Conservation (phyloP, 805 yeast species). For the Wickerhamiella musiphila region DNA sequence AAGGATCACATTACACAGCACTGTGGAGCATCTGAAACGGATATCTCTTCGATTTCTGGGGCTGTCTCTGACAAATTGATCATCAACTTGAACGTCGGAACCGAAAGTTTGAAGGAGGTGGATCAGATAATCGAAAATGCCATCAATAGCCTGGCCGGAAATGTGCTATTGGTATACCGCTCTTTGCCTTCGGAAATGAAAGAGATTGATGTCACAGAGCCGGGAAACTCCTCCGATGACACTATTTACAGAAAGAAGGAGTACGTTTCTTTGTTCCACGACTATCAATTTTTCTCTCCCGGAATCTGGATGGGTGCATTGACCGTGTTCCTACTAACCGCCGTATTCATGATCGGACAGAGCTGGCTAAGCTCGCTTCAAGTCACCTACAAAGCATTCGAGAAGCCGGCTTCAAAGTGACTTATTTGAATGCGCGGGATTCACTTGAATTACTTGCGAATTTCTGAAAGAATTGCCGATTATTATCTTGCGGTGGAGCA, state of each 20-base stretch:
- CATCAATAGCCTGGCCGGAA: constrained; percentile 18
- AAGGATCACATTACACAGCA: constrained; percentile 19
- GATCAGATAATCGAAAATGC: too few species aligned
- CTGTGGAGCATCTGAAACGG: constrained; percentile 35
- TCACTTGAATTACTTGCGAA: too few species aligned
- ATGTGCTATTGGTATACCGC: constrained; percentile 21
- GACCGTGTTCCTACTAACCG: constrained; percentile 42
- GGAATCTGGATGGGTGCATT: constrained; percentile 66
- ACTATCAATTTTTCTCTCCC: constrained; percentile 56
- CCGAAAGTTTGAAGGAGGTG: constrained; percentile 18
- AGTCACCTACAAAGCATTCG: constrained; percentile 70
- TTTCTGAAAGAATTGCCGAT: too few species aligned
- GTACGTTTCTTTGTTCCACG: constrained; percentile 31
- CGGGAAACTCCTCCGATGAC: constrained; percentile 3
- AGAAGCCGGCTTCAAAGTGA: constrained; percentile 32
- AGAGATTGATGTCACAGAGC: constrained; percentile 1
- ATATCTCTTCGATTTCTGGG: constrained; percentile 27
- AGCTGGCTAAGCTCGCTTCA: constrained; percentile 55
- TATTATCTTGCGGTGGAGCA: too few species aligned
- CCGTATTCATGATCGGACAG: constrained; percentile 43
- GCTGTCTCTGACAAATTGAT: constrained; percentile 33
- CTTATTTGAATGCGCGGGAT: too few species aligned
- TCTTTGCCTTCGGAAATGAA: constrained; percentile 17
- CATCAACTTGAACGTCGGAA: constrained; percentile 6
- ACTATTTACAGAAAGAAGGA: constrained; percentile 4